Conservation (phyloP, 2,329 filamentous ascomycete genomes). For the Xylaria sp. region DNA sequence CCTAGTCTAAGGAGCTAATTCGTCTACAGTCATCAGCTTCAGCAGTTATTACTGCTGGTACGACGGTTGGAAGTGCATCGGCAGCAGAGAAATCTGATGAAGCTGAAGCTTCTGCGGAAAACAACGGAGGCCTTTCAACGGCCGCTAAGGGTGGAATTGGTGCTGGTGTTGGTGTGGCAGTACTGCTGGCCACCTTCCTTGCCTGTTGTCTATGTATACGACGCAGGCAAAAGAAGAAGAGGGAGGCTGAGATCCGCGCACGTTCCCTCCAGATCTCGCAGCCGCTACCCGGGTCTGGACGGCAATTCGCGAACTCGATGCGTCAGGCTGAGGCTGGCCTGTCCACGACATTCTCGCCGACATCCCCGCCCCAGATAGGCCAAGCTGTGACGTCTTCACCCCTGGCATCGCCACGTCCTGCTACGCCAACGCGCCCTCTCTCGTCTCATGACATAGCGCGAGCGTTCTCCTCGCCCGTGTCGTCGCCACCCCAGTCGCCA, state of each 20-base stretch:
- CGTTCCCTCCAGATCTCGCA: constrained; percentile 51
- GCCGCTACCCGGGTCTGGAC: constrained; percentile 52
- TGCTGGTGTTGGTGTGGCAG: constrained; percentile 48
- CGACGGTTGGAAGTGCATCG: constrained; percentile 11
- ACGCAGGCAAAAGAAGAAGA: constrained; percentile 33
- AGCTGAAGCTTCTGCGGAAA: neutral
- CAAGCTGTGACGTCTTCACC: no score
- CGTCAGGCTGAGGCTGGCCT: constrained; percentile 30
- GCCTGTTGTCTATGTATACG: constrained; percentile 46
- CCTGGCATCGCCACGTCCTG: no score
- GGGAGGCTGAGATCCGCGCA: constrained; percentile 23
- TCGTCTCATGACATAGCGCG: no score
- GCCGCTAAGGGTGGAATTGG: constrained; percentile 54
- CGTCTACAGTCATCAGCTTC: constrained; percentile 7
- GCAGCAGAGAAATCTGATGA: constrained; percentile 10
- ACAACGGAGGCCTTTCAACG: constrained; percentile 41
- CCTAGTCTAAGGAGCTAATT: neutral
- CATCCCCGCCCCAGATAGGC: constrained; percentile 7
- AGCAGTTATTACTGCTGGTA: constrained; percentile 12
- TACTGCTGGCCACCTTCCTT: constrained; percentile 43
- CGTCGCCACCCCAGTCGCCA: constrained; percentile 24
- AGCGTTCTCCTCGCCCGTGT: constrained; percentile 25
- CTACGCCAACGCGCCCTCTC: no score
- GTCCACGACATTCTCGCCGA: constrained; percentile 19
- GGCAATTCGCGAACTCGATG: constrained; percentile 34